Evolutionary conservation across 2,329 filamentous ascomycete species (phyloP), one percentile per base, ranked within the genome.

Genomic region (Scopulariopsis brevicaulis): DNA sequence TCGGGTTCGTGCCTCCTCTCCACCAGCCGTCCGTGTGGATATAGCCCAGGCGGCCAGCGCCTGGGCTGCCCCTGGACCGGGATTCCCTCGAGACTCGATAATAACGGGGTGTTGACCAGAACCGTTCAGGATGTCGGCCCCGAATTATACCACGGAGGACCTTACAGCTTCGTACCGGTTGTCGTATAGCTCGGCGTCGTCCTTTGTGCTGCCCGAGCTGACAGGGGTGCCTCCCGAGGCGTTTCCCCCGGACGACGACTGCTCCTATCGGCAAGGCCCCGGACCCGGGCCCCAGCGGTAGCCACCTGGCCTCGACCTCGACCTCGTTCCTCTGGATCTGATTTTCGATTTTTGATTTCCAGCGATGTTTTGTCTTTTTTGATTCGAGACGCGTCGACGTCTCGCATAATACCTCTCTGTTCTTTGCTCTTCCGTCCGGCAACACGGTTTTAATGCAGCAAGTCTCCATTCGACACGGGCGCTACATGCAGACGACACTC

Each of bases 1-100:
- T 71, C 66, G 80, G 80, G 80, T 83, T 83, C 77, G 80, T 83
- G 73, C 76, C 78, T 81, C 80, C 80, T 77, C 75, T 79, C 72
- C 48, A 57, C 34, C 55, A 57, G 32, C 79, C 82, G 74, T 73
- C 79, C 70, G 74, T 82, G 74, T 83, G 79, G 80, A 81, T 78
- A 72, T 83, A 80, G 73, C 24, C 51, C 25, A 53, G 51, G 28
- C 25, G 28, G 28, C 28, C 28, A 32, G 24, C 25, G 25, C 28
- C 51, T 53, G 20, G 51, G 28, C 51, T 51, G 15, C 40, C 40
- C 4, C 40, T 15, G 43, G 20, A 22, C 46, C 46, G 46, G n/a
- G n/a, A 22, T 20, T 14, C n/a, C 46, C 46, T 50, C 46, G 20
- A 50, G 46, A 50, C 20, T 14, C 8, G 8, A 50, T 50, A 50